Evolutionary conservation across 78 protist species (phyloP), one percentile per base, ranked within the genome.

Genomic region (Fonticula alba): DNA sequence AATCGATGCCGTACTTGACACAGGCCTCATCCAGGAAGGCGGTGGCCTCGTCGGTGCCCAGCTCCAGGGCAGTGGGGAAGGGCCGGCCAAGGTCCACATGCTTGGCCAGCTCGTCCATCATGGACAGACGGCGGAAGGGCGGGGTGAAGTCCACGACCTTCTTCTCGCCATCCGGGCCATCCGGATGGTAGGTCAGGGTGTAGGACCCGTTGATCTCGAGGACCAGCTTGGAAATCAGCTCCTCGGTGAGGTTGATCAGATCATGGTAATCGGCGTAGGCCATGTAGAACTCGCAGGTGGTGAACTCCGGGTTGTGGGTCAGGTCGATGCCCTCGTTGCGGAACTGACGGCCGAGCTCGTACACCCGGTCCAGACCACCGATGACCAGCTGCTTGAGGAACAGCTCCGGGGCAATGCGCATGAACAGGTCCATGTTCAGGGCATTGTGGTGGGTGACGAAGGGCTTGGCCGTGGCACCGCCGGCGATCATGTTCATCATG

Each of bases 271-370:
- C 99, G 26, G 88, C 94, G 71, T 94, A 95, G 26, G 99, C 99
- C 95, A 73, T 82, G 79, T 97, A 97, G 81, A 86, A 89, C 72
- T 98, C 99, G 76, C 93, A 84, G 14, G 99, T 81, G n/a, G 99
- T 96, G 82, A 98, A 98, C 75, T 98, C 99, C 41, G 99, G 99
- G 82, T 95, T 95, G 80, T 95, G 99, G 24, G 99, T 95, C 69
- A 82, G 68, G 66, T 95, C 99, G 40, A 94, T 92, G 31, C 92
- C 76, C 68, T 95, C 99, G 79, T 97, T 97, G 54, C 99, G 80
- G 87, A 95, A 97, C 72, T 87, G 93, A 60, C 92, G 84, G 29
- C 99, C 99, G 53, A 95, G 74, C 82, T 97, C 99, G 58, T 92
- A 97, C 24, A 97, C 99, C 27, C 98, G 84, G 66, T 97, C 97